phyloP scores from a whole-genome alignment of 495 filamentous ascomycete species.

The Durotheca rogersii region DNA sequence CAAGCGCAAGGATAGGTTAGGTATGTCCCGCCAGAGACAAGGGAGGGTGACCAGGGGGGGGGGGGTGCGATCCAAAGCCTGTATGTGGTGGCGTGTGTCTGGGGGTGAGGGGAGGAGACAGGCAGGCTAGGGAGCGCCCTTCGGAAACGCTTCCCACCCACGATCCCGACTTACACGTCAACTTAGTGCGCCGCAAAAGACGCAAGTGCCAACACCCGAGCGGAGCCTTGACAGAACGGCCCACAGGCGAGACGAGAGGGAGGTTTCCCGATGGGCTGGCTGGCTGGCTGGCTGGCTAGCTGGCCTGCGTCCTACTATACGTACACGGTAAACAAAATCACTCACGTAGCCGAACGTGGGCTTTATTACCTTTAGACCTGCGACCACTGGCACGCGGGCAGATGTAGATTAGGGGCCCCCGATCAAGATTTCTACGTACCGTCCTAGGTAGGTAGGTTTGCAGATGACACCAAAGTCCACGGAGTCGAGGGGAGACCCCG shows the following conservation, averaged over 20 bases:
- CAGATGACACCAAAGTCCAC: too few relatives aligned
- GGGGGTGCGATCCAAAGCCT: too few relatives aligned
- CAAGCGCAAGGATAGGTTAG: too few relatives aligned
- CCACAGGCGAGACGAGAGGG: not conserved
- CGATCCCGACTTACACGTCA: slow-evolving; percentile 10
- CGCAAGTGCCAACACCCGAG: slow-evolving; percentile 14
- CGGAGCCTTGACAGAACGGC: slow-evolving; percentile 18
- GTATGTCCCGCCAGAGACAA: too few relatives aligned
- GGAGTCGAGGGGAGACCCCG: slow-evolving; percentile 5
- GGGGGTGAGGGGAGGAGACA: not conserved
- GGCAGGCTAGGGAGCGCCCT: slow-evolving; percentile 5
- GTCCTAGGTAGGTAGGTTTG: too few relatives aligned
- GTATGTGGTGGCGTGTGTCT: too few relatives aligned
- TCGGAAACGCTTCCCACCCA: slow-evolving; percentile 4
- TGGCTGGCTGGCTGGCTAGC: too few relatives aligned
- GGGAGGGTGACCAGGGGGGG: too few relatives aligned
- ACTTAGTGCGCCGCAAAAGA: slow-evolving; percentile 10
- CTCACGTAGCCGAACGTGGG: slow-evolving; percentile 16
- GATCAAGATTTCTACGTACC: too few relatives aligned
- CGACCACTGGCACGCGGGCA: slow-evolving; percentile 19
- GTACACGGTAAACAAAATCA: slow-evolving; percentile 31
- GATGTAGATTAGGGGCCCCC: slow-evolving; percentile 19
- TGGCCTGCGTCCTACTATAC: slow-evolving; percentile 23
- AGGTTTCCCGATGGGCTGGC: slow-evolving; percentile 17
- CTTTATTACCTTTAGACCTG: slow-evolving; percentile 8